Base-by-base conservation (phyloP, 1,284 basidiomycete genomes). In the Ustilago esculenta region DNA sequence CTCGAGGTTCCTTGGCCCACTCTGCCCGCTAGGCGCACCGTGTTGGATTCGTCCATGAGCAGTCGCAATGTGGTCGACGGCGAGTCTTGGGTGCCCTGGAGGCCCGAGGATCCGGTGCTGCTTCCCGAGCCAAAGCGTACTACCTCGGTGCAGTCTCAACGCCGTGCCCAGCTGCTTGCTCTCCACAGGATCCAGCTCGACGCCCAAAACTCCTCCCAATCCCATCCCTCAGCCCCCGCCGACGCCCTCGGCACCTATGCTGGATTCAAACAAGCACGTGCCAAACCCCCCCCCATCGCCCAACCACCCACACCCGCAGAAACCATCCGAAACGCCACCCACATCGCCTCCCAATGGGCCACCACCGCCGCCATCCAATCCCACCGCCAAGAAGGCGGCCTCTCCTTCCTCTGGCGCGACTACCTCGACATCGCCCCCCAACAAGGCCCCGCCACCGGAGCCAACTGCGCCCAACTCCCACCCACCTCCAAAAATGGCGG, bases 1-100 rank as follows among this genome's bases (percentile, higher is more conserved):
- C 56, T 81, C 32, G 65, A 81, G 37, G 75, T 81, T 5, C 78
- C 78, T 2, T 81, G 80, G 80, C 78, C 77, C 11, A 72, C 68
- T 21, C 23, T 64, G 5, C 68, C 72, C 0, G 64, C 54, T 34
- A 73, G 65, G 59, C 55, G 64, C 8, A 53, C 39, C 33, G 25
- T 23, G 14, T 21, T 47, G 21, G 48, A 53, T 24, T 20, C 24
- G 3, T 46, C 55, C 24, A 73, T 70, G 61, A 63, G 54, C 42
- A 65, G 67, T n/a, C 51, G 42, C 9, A 44, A 61, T 23, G 37
- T 46, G n/a, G 77, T 78, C 39, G 72, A 76, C 18, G 55, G 51
- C 27, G 76, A 79, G 45, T 71, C 77, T 1, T 81, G 75, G 71
- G 57, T 74, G 14, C 79, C 79, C 2, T 81, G 79, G 79, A 60